Evolutionary conservation across 306 rosid species (phyloP), one percentile per base, ranked within the genome.

Genomic region (Crataegus laevigata): DNA sequence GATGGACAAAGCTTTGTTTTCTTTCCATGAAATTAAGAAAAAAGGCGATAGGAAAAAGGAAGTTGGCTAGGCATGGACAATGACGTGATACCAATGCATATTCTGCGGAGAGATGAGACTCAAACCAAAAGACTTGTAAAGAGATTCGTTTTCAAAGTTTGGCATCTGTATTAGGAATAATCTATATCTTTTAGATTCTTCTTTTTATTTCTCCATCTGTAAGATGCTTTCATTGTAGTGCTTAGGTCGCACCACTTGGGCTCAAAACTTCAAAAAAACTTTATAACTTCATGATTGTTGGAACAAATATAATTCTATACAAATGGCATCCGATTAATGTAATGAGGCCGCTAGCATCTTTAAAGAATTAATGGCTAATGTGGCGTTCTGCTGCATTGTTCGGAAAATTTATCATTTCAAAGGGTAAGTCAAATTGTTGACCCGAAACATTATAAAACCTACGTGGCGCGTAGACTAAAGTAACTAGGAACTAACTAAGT

Each of bases 71-170:
- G 75, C 29, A 30, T 52, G 60, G 59, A 43, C 62, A 63, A 83
- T 71, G 75, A 66, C 71, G 68, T 40, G 60, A 78, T 81, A 81
- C 79, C 18, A 67, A 82, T 74, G 34, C 32, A 55, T 67, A 34
- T 54, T 25, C 30, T 66, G 36, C 47, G 36, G 30, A 28, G 17
- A 12, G 50, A 65, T 68, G 47, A 43, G 58, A 17, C 42, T 24
- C 19, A 61, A 76, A n/a, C 32, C 69, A 63, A 74, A 24, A 15
- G 26, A 17, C 68, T 59, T 59, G 17, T 40, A 25, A 59, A 72
- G 55, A 58, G 26, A 72, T 19, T 72, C 76, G 25, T n/a, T 52
- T 34, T 71, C 30, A 32, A 40, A 58, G 19, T 40, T 58, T 4
- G n/a, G n/a, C 55, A 38, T 72, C 75, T 15, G 3, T 54, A 26